These are phyloP conservation scores for Craterostigma plantagineum DNA, from an alignment of 257 asterid species.

Conservation along the genomic window DNA sequence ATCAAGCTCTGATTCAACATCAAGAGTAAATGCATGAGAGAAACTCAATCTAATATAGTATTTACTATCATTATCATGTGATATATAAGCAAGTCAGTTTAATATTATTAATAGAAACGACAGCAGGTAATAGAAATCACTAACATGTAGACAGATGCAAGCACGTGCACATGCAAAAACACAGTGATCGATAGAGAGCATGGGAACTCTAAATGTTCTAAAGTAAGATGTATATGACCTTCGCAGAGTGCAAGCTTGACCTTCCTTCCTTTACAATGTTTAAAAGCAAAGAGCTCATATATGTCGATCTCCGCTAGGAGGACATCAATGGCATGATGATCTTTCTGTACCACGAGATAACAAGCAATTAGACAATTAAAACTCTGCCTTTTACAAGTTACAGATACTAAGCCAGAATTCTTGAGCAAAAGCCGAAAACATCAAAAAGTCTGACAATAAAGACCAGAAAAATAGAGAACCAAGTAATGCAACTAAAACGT, in stretches of 20 bases:
- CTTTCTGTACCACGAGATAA: conserved; percentile 41
- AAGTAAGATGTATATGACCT: conserved; percentile 25
- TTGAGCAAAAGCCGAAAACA: no score
- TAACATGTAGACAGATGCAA: no score
- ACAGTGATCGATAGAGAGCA: background rate
- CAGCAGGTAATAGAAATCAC: no score
- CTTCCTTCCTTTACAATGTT: conserved; percentile 90
- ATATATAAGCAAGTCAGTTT: no score
- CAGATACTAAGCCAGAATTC: no score
- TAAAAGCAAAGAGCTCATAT: conserved; percentile 92
- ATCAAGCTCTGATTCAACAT: conserved; percentile 66
- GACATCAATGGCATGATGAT: conserved; percentile 79
- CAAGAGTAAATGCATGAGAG: conserved; percentile 7
- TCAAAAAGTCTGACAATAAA: no score
- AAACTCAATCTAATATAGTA: no score
- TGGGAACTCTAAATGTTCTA: background rate
- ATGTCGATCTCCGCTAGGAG: conserved; percentile 97
- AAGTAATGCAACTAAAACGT: no score
- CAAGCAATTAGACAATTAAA: conserved; percentile 8
- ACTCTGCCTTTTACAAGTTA: no score
- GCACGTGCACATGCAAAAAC: background rate
- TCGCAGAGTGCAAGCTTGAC: conserved; percentile 95
- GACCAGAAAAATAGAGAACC: no score
- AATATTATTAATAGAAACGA: no score
- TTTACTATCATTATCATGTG: no score